Conservation (phyloP, 2,329 filamentous ascomycete species). For the Fusarium sp. region DNA sequence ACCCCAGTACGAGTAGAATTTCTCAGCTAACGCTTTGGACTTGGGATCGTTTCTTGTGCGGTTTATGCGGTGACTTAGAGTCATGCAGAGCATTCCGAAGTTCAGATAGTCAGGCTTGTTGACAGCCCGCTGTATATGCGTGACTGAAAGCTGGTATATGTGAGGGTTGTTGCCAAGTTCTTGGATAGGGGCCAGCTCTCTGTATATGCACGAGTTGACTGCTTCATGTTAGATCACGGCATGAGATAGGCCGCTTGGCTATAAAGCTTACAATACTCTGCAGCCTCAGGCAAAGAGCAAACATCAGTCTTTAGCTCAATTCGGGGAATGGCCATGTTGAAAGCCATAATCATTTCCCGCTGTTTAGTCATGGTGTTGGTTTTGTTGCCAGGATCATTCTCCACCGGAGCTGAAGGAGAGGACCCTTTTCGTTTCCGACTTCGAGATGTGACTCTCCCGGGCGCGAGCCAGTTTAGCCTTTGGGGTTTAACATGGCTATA, state of each 20-base stretch:
- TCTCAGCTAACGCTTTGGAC: background rate
- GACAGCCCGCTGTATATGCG: background rate
- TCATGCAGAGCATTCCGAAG: background rate
- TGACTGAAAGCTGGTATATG: background rate
- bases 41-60: background rate
- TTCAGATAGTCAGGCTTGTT: background rate
- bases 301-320: background rate
- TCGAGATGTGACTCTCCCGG: background rate
- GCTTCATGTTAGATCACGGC: background rate
- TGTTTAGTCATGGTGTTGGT: background rate
- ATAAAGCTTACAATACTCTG: background rate
- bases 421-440: background rate
- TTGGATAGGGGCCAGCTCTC: background rate
- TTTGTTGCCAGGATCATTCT: background rate
- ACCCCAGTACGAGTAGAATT: background rate
- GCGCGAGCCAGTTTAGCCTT: background rate
- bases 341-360: background rate
- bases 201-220: background rate
- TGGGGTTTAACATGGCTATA: background rate
- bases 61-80: background rate
- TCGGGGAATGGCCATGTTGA: background rate
- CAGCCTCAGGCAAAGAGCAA: background rate
- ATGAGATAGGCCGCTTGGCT: background rate
- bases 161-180: background rate
- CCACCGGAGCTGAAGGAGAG: background rate